Evolutionary conservation across 2,329 filamentous ascomycete species (phyloP), one percentile per base, ranked within the genome.

Genomic region (Acrocalymma vagum): DNA sequence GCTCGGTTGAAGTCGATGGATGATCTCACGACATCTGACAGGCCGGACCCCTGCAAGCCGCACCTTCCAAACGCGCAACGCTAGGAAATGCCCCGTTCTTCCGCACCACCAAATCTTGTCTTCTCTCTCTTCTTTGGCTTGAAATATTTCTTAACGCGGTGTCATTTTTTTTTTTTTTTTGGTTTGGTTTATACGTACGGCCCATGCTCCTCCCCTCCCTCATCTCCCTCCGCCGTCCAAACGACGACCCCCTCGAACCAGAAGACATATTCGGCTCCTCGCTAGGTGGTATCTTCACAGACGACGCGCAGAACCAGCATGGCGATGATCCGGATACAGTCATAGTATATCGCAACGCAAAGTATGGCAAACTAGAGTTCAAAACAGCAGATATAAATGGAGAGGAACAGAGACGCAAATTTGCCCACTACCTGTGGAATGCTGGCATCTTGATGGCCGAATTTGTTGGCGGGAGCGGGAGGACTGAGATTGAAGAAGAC

Each of bases 351-450:
- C 72, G 70, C 17, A 83, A 77, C 31, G 36, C 41, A 5, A 40
- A 30, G 8, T 51, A 53, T 25, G 53, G 55, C 0, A 53, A 68
- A 7, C 50, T 77, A n/a, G 68, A 73, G 37, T 55, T 78, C 25
- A 48, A 46, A 6, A 67, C 71, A 1, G 72, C 74, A 6, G 70
- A 76, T 51, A 54, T 83, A 71, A 62, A 71, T 21, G 72, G 66
- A 21, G 81, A 84, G 38, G 69, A 76, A 20, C 79, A 83, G 54
- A 71, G 84, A 33, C 65, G 69, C 14, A 76, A 89, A 29, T 90
- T 88, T 62, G 83, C 83, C 47, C 86, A 90, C 62, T 88, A 85
- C 64, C 69, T 90, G 17, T 90, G 86, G 86, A 90, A 90, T 67
- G 77, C 85, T 6, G 72, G 73, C 0, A 58, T 78, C 18, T 58